These are phyloP conservation scores for Miscanthus lutarioriparius DNA, from an alignment of 176 grass and related monocot species.

Conservation along the genomic window DNA sequence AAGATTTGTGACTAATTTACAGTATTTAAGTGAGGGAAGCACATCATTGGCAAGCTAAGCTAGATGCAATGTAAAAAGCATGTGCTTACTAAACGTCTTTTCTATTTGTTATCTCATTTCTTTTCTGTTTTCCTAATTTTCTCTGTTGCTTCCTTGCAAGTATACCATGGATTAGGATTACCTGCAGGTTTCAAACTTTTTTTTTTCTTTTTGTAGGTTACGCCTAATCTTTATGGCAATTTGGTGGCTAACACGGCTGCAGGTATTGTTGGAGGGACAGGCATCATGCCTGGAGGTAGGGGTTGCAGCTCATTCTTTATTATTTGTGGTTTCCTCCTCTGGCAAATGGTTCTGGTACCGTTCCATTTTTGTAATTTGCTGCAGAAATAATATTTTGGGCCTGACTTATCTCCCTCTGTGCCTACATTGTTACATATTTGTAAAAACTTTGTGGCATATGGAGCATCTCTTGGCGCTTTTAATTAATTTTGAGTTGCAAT, in stretches of 20 bases:
- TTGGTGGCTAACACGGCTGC: slow-evolving; percentile 96
- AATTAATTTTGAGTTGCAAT: not conserved
- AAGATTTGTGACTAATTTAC: not conserved
- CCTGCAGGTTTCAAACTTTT: slow-evolving; percentile 15
- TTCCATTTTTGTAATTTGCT: slow-evolving; percentile 1
- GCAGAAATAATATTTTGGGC: not conserved
- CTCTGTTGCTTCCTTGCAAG: not conserved
- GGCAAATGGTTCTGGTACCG: not conserved
- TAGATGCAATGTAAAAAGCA: not conserved
- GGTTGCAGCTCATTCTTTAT: slow-evolving; percentile 15
- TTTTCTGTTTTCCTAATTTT: not conserved
- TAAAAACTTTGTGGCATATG: not conserved
- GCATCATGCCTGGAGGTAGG: slow-evolving; percentile 97
- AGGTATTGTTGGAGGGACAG: slow-evolving; percentile 94
- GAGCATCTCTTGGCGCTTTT: not conserved
- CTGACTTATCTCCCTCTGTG: not conserved
- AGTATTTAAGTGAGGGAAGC: not conserved
- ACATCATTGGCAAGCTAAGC: not conserved
- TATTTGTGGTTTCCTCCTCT: not conserved
- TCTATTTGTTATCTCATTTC: not conserved
- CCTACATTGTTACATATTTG: not conserved
- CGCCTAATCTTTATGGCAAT: slow-evolving; percentile 97
- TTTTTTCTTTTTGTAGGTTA: slow-evolving; percentile 66
- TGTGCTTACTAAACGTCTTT: not conserved
- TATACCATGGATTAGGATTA: slow-evolving; percentile 17